Percentiles rank a stretch among this genome's conserved stretches.
Evolutionary conservation across 768 basidiomycete genomes (phyloP).

Genomic region (Amanita brunnescens): DNA sequence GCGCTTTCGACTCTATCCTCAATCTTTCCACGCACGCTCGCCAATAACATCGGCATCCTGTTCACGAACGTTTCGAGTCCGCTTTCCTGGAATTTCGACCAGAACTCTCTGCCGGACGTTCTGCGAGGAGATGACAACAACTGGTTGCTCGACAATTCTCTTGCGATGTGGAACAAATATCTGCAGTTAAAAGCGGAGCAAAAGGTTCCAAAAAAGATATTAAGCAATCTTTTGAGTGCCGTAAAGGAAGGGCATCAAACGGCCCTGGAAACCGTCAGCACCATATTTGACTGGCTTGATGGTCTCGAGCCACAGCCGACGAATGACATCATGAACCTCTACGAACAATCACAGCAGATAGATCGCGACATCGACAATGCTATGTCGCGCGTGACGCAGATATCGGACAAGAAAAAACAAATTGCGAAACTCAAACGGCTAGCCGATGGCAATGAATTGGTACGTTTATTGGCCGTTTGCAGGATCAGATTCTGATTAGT

Average conservation of each 20-base stretch:
- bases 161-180: conserved; percentile 7
- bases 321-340: conserved; percentile 8
- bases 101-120: conserved; percentile 10
- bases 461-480: neutral
- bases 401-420: conserved; percentile 8
- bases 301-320: conserved; percentile 10
- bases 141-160: conserved; percentile 11
- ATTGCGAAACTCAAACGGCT: conserved; percentile 1
- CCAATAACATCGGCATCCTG: conserved; percentile 17
- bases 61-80: conserved; percentile 15
- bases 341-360: conserved; percentile 8
- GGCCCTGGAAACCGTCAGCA: conserved; percentile 6
- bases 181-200: neutral
- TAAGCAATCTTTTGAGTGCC: no score
- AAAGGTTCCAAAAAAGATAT: neutral
- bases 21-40: conserved; percentile 16
- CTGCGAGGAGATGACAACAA: conserved; percentile 6
- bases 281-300: conserved; percentile 12
- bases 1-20: conserved; percentile 16
- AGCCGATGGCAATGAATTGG: conserved; percentile 4
- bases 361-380: conserved; percentile 10
- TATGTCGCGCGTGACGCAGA: conserved; percentile 9
- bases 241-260: conserved; percentile 2
- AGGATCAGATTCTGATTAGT: neutral
- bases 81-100: conserved; percentile 13